Percentiles rank a stretch among this genome's conserved stretches.
These are phyloP conservation scores for Leishmania braziliensis DNA, from an alignment of 208 protist species.

Conservation along the genomic window DNA sequence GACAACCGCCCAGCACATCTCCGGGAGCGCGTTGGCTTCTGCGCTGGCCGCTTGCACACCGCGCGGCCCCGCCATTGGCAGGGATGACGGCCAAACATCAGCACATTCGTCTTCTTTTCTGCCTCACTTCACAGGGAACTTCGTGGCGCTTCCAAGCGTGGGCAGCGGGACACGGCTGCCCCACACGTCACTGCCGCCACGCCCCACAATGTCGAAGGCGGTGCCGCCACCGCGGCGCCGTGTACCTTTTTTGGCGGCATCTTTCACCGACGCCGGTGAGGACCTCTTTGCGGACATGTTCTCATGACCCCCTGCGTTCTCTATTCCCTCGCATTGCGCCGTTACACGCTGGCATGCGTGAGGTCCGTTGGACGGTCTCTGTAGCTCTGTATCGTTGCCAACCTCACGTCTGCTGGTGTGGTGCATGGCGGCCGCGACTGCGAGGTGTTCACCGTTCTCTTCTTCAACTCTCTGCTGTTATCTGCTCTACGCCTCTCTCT, in stretches of 20 bases:
- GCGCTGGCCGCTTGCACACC: constrained; percentile 22
- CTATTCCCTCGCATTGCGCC: background rate
- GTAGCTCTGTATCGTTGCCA: background rate
- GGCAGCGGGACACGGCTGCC: background rate
- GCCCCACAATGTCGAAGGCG: background rate
- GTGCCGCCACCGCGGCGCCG: constrained; percentile 20
- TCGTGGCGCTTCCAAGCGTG: background rate
- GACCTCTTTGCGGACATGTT: constrained; percentile 78
- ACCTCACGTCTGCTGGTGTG: background rate
- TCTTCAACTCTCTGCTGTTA: constrained; percentile 4
- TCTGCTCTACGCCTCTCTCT: background rate
- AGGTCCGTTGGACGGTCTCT: background rate
- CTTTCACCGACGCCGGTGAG: constrained; percentile 30
- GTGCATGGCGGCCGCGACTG: background rate
- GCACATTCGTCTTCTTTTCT: background rate
- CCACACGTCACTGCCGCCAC: background rate
- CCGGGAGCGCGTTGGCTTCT: background rate
- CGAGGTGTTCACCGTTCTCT: background rate
- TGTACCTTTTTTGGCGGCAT: constrained; percentile 19
- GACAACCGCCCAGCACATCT: background rate
- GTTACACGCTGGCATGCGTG: background rate
- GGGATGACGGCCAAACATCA: background rate
- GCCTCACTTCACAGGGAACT: constrained; percentile 11
- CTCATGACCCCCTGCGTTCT: constrained; percentile 31
- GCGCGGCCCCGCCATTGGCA: background rate